Conservation (phyloP, 805 yeast genomes). For the Cyberlindnera meyerae region DNA sequence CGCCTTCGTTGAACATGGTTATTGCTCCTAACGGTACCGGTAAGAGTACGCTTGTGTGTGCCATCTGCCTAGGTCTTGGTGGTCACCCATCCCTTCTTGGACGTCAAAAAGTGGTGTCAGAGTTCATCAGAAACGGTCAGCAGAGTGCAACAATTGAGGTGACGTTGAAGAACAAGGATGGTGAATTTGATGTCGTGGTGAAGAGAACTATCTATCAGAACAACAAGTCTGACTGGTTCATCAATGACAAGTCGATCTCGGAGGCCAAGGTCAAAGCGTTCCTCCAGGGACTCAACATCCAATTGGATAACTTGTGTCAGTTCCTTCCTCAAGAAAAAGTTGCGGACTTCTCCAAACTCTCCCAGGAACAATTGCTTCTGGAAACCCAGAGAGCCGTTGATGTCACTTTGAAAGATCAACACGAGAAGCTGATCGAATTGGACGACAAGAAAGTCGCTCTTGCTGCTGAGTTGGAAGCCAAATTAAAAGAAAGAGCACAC, state of each 20-base stretch:
- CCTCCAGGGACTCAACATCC: constrained; percentile 58
- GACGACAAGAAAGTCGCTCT: constrained; percentile 39
- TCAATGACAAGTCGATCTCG: constrained; percentile 37
- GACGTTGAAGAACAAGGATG: constrained; percentile 30
- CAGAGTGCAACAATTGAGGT: constrained; percentile 32
- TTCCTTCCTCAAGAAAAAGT: constrained; percentile 95
- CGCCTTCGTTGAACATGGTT: constrained; percentile 84
- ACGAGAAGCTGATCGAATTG: constrained; percentile 48
- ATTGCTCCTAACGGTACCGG: constrained; percentile 98
- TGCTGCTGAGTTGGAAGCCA: constrained; percentile 33
- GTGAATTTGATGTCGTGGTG: constrained; percentile 39
- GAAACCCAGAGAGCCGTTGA: constrained; percentile 84
- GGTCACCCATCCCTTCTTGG: constrained; percentile 76
- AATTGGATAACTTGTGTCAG: constrained; percentile 87
- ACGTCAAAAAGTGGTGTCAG: constrained; percentile 52
- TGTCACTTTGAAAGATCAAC: constrained; percentile 50
- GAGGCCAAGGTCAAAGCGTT: constrained; percentile 44
- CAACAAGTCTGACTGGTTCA: constrained; percentile 46
- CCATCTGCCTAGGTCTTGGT: constrained; percentile 82
- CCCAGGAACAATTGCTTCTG: constrained; percentile 65
- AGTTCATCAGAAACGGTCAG: constrained; percentile 70
- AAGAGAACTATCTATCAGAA: constrained; percentile 29
- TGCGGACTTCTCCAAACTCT: constrained; percentile 80
- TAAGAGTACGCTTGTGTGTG: constrained; percentile 88
- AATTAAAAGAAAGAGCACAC: constrained; percentile 14